phyloP scores from a whole-genome alignment of 148 eudicot genomes.

The Gaultheria prostrata region DNA sequence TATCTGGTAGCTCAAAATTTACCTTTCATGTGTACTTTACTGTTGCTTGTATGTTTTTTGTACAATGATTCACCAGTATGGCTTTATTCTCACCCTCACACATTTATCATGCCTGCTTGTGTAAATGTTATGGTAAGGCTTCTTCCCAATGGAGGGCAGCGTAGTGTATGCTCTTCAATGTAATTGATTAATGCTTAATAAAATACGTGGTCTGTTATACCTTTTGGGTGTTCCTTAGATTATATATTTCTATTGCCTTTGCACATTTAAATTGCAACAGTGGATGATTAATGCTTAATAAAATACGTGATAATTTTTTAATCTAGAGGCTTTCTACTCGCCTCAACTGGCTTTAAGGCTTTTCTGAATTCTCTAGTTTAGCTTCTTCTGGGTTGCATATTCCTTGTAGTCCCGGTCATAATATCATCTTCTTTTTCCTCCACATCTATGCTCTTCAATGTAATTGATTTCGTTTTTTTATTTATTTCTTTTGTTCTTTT shows the following conservation, averaged over 20 bases:
- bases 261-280: not conserved
- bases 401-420: not conserved
- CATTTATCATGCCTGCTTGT: not conserved
- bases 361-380: not conserved
- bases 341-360: not conserved
- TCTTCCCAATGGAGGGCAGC: not conserved
- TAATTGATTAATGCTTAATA: too few relatives aligned
- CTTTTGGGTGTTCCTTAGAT: not conserved
- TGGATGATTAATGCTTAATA: not conserved
- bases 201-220: not conserved
- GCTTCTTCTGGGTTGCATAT: not conserved
- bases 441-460: not conserved
- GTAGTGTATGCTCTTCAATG: too few relatives aligned
- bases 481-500: constrained; percentile 18
- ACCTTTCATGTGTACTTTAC: not conserved
- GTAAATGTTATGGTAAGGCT: not conserved
- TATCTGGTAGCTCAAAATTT: not conserved
- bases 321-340: not conserved
- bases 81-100: not conserved
- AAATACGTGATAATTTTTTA: not conserved
- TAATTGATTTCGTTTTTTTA: not conserved
- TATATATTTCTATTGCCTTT: not conserved
- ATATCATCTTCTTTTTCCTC: not conserved
- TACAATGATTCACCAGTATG: not conserved
- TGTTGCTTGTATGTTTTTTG: not conserved